Evolutionary conservation across 257 asterid genomes (phyloP), one percentile per base, ranked within the genome.

Genomic region (Sherardia arvensis): DNA sequence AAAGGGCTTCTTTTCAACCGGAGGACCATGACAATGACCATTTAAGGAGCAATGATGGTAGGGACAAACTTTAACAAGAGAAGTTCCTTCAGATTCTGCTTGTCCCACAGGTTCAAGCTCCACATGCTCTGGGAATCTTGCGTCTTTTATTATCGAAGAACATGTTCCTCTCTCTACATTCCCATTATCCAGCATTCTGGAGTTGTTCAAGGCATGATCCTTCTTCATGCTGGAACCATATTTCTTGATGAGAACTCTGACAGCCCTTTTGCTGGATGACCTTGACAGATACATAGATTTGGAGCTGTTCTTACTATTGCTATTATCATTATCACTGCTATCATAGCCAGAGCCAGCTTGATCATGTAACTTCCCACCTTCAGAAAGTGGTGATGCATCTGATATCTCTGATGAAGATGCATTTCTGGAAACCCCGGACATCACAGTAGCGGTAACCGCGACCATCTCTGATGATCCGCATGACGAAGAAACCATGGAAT

Each of bases 41-140:
- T 92, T 84, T 25, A 92, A 77, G 61, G 97, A 92, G 82, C 98
- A 92, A 22, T 85, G 98, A 74, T 85, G 94, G 76, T 92, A 88
- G 17, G 87, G 77, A 73, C 98, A 92, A 74, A 83, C 85, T 75
- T 81, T 81, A 45, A 61, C 32, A 11, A 34, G 71, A 4, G 90
- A 73, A 33, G n/a, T 59, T n/a, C 75, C 70, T 61, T 75, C 87
- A 0, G 75, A 43, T 72, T 81, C 81, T n/a, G 38, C 68, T 58
- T 68, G 73, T 33, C 65, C 79, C 3, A 66, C 51, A 43, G 51
- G n/a, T 40, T 43, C 77, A 67, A 76, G 30, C 80, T 78, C 87
- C 49, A 72, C 67, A 14, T 74, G 68, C 62, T 71, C 69, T n/a
- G 81, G 81, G 66, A 88, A 85, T 81, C 85, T 86, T 0, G 83